Percentiles rank a stretch among this genome's conserved stretches.
Conservation (phyloP, 805 yeast genomes). For the Kluyveromyces nonfermentans region DNA sequence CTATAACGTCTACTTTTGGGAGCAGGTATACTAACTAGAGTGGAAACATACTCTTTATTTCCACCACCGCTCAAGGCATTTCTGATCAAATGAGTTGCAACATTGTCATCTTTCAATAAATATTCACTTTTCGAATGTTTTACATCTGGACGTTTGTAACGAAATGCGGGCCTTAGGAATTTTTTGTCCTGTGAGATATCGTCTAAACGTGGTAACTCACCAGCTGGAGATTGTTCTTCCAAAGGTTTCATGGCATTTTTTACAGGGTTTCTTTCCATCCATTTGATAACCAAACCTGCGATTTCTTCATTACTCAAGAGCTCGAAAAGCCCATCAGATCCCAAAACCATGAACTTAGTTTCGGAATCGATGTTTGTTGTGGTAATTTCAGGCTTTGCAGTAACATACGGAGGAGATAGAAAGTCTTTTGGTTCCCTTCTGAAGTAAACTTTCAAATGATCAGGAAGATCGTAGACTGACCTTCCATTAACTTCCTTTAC, state of each 20-base stretch:
- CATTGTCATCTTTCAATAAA: constrained; percentile 74
- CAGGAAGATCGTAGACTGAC: constrained; percentile 50
- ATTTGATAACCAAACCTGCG: constrained; percentile 81
- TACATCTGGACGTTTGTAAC: constrained; percentile 36
- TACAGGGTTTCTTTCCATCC: constrained; percentile 63
- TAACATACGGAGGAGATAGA: constrained; percentile 91
- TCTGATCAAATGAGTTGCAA: constrained; percentile 85
- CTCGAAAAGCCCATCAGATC: constrained; percentile 90
- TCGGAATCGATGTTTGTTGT: constrained; percentile 64
- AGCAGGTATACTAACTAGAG: constrained; percentile 82
- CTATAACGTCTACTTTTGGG: constrained; percentile 88
- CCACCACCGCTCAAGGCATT: constrained; percentile 90
- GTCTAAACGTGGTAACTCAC: constrained; percentile 49
- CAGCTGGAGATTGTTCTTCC: constrained; percentile 3
- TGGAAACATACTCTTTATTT: constrained; percentile 75
- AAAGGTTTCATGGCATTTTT: constrained; percentile 8
- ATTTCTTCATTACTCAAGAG: constrained; percentile 87
- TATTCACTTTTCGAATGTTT: constrained; percentile 30
- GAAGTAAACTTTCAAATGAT: constrained; percentile 73
- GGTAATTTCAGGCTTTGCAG: constrained; percentile 90
- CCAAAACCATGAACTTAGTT: constrained; percentile 82
- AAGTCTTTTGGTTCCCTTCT: constrained; percentile 62
- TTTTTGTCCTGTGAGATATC: constrained; percentile 53
- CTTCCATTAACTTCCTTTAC: constrained; percentile 47
- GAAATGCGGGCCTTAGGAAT: constrained; percentile 62